Evolutionary conservation across 257 asterid species (phyloP).

Genomic region (Avicennia marina): DNA sequence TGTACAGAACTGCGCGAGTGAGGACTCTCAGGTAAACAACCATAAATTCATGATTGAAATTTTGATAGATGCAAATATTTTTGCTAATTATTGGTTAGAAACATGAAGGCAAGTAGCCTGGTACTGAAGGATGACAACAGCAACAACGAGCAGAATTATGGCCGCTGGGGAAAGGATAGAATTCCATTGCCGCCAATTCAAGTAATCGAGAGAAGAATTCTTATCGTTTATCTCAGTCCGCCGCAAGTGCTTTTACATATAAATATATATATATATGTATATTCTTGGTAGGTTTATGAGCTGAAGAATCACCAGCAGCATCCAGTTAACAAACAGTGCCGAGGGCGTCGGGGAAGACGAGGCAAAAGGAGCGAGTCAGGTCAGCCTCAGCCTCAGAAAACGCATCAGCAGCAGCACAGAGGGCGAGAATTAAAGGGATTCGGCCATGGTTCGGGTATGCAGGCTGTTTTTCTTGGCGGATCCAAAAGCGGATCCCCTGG

Average conservation of each 20-base stretch:
- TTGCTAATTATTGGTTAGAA: not conserved
- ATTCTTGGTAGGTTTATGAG: conserved; percentile 28
- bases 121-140: not conserved
- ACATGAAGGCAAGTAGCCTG: conserved; percentile 9
- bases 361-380: conserved; percentile 30
- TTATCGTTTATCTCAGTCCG: too few species aligned
- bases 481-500: conserved; percentile 45
- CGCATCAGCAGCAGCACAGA: conserved; percentile 19
- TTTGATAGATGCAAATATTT: not conserved
- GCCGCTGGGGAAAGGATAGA: too few species aligned
- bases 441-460: conserved; percentile 92
- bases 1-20: not conserved
- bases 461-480: conserved; percentile 68
- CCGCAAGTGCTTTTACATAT: too few species aligned
- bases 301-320: conserved; percentile 47
- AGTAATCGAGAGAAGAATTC: conserved; percentile 6
- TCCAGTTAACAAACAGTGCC: conserved; percentile 15
- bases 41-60: not conserved
- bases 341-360: conserved; percentile 29
- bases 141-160: too few species aligned
- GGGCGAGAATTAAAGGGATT: too few species aligned
- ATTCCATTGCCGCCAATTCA: conserved; percentile 11
- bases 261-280: not conserved
- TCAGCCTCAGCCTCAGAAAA: conserved; percentile 25
- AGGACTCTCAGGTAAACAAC: not conserved